Evolutionary conservation across 305 asterid species (phyloP).

Genomic region (Withania somnifera): DNA sequence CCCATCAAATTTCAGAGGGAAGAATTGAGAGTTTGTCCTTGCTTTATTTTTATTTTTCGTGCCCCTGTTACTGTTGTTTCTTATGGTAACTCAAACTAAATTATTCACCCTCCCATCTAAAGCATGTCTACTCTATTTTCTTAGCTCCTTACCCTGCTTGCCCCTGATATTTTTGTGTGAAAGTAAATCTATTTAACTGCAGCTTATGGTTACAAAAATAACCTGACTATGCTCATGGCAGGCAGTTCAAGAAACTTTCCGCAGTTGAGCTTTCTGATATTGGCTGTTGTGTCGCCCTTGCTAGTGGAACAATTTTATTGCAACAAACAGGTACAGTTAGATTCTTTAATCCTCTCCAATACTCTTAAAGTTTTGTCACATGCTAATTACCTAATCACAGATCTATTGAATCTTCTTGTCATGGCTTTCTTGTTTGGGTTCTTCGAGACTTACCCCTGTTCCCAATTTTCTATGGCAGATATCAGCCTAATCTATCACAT

Average conservation of each 20-base stretch:
- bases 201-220: conserved; percentile 27
- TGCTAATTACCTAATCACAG: background rate
- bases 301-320: conserved; percentile 66
- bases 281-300: conserved; percentile 70
- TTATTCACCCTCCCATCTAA: background rate
- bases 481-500: conserved; percentile 98
- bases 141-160: background rate
- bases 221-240: conserved; percentile 73
- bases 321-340: conserved; percentile 71
- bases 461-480: conserved; percentile 37
- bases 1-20: background rate
- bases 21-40: background rate
- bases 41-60: background rate
- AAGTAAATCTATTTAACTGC: conserved; percentile 5
- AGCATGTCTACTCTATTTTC: background rate
- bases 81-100: background rate
- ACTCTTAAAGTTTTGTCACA: background rate
- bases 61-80: background rate
- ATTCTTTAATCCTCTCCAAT: background rate
- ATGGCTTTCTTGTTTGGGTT: background rate
- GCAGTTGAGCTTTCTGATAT: conserved; percentile 86
- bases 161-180: background rate
- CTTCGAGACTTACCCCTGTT: background rate
- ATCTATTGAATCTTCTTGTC: background rate
- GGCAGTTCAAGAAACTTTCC: conserved; percentile 94